These are phyloP conservation scores for Lonicera japonica DNA, from an alignment of 129 eudicot species.

Conservation along the genomic window DNA sequence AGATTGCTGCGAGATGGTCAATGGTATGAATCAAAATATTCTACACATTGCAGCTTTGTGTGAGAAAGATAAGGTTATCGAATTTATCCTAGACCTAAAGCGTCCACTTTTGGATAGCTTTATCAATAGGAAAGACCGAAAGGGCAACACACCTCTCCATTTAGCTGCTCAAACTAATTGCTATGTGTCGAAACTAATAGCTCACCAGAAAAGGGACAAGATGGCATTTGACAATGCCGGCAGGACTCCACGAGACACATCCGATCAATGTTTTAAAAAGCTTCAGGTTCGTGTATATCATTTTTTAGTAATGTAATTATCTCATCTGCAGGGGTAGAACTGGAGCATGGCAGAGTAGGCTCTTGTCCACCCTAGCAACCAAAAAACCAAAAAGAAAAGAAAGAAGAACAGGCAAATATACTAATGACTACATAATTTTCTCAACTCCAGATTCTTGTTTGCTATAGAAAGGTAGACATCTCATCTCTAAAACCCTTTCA, in stretches of 20 bases:
- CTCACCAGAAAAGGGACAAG: background rate
- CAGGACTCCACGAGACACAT: background rate
- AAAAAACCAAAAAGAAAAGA: too few relatives aligned
- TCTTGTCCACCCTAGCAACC: too few relatives aligned
- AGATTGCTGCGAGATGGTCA: slow-evolving; percentile 16
- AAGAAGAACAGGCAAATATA: too few relatives aligned
- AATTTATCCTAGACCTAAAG: background rate
- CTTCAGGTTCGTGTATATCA: too few relatives aligned
- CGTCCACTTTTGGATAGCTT: background rate
- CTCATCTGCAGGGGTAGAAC: too few relatives aligned
- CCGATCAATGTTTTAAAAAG: background rate
- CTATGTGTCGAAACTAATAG: background rate
- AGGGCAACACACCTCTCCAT: background rate
- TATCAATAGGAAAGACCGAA: background rate
- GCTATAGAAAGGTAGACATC: too few relatives aligned
- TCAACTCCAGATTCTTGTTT: too few relatives aligned
- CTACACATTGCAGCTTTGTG: background rate
- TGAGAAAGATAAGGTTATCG: background rate
- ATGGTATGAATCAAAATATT: background rate
- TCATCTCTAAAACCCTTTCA: too few relatives aligned
- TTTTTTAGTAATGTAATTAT: too few relatives aligned
- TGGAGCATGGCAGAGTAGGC: too few relatives aligned
- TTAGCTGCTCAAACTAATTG: background rate
- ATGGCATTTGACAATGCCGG: background rate
- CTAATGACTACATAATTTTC: too few relatives aligned